phyloP scores from a whole-genome alignment of 2,329 filamentous ascomycete genomes.

The Colletotrichum truncatum region DNA sequence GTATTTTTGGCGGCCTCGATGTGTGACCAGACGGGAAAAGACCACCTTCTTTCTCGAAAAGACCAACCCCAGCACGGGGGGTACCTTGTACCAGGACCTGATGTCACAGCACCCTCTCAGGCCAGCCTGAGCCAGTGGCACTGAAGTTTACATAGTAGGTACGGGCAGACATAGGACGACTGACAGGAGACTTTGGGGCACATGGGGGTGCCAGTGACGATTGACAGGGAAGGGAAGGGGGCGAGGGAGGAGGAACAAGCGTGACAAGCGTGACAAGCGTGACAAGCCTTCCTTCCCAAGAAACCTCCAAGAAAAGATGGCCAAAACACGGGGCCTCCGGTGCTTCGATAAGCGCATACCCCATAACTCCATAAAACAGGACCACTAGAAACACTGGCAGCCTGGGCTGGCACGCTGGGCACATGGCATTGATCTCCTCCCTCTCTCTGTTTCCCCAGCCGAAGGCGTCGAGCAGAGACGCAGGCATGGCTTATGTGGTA shows the following conservation, averaged over 20 bases:
- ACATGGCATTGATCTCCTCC: background rate
- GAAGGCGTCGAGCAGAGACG: too few relatives aligned
- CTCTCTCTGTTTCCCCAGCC: background rate
- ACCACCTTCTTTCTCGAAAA: background rate
- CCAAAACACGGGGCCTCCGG: slow-evolving; percentile 14
- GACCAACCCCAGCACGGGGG: background rate
- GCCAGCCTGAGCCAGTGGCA: background rate
- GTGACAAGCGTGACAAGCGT: slow-evolving; percentile 15
- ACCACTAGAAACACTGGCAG: background rate
- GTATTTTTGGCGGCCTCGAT: slow-evolving; percentile 20
- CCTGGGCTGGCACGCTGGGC: too few relatives aligned
- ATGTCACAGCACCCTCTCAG: slow-evolving; percentile 5
- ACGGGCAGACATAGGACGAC: slow-evolving; percentile 12
- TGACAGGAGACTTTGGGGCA: slow-evolving; percentile 13
- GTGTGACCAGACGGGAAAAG: slow-evolving; percentile 20
- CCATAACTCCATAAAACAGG: slow-evolving; percentile 15
- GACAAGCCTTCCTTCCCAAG: slow-evolving; percentile 16
- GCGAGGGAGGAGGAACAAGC: background rate
- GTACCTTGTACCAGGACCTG: slow-evolving; percentile 12
- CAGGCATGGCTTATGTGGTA: too few relatives aligned
- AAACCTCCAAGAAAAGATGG: background rate
- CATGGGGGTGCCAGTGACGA: slow-evolving; percentile 16
- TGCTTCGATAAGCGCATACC: slow-evolving; percentile 21
- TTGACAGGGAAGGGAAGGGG: slow-evolving; percentile 7
- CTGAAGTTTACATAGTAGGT: background rate